Conservation (phyloP, 2,329 filamentous ascomycete genomes). For the Alternaria arborescens region DNA sequence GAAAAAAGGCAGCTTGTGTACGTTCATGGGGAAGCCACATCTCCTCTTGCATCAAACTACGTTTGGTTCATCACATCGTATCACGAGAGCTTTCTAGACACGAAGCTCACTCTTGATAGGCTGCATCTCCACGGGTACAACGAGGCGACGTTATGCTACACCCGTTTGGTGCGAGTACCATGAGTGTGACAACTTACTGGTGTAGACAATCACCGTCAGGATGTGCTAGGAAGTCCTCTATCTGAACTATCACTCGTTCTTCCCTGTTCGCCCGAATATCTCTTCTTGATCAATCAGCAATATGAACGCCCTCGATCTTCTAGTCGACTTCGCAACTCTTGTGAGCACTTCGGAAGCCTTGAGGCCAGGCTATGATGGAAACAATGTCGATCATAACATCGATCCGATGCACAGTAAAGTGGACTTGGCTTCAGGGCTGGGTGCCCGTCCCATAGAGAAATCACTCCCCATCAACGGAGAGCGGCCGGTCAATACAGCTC, state of each 20-base stretch:
- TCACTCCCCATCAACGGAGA: not conserved
- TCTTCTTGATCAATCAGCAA: not conserved
- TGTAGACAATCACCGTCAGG: not conserved
- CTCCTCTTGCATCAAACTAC: not conserved
- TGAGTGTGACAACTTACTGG: not conserved
- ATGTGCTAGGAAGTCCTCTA: not conserved
- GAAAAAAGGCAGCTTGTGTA: not conserved
- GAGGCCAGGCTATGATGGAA: not conserved
- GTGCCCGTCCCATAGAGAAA: not conserved
- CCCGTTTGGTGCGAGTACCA: conserved; percentile 9
- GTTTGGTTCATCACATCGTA: not conserved
- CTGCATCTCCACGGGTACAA: conserved; percentile 1
- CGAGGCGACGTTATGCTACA: conserved; percentile 8
- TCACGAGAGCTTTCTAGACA: not conserved
- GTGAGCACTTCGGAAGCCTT: conserved; percentile 1
- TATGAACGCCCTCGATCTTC: conserved; percentile 30
- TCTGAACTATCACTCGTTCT: not conserved
- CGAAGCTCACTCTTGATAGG: not conserved
- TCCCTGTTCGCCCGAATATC: not conserved
- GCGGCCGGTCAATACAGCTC: not conserved
- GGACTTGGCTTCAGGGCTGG: not conserved
- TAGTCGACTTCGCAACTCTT: conserved; percentile 26
- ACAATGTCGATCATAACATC: not conserved
- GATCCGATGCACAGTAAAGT: not conserved
- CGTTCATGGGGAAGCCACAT: not conserved